Evolutionary conservation across 306 rosid genomes (phyloP).

Genomic region (Hippophae rhamnoides): DNA sequence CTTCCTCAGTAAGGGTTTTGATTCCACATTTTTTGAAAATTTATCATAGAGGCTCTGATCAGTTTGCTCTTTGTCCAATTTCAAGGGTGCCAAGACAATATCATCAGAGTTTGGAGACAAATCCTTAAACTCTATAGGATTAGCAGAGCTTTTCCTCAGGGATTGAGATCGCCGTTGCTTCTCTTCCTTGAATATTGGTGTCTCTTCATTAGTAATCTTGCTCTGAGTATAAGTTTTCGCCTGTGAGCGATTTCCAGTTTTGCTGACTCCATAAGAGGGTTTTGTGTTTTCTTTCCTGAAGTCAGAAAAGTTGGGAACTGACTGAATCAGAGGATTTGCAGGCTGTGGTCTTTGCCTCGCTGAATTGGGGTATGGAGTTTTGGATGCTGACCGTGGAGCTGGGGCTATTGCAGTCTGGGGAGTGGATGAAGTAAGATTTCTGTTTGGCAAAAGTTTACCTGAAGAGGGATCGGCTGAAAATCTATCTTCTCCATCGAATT

Average conservation of each 20-base stretch:
- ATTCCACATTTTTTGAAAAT: conserved; percentile 29
- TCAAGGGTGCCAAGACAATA: conserved; percentile 56
- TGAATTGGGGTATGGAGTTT: conserved; percentile 37
- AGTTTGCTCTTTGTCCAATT: conserved; percentile 55
- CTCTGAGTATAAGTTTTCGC: conserved; percentile 53
- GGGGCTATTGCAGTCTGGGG: conserved; percentile 46
- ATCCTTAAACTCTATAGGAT: conserved; percentile 54
- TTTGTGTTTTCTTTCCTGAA: conserved; percentile 92
- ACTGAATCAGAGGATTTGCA: conserved; percentile 70
- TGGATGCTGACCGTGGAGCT: conserved; percentile 42
- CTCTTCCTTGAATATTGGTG: conserved; percentile 55
- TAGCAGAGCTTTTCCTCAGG: conserved; percentile 53
- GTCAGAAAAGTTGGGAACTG: conserved; percentile 95
- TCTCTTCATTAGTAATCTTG: conserved; percentile 60
- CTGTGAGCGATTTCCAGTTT: conserved; percentile 57
- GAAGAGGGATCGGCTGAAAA: conserved; percentile 28
- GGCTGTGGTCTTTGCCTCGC: conserved; percentile 59
- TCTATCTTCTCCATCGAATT: conserved; percentile 33
- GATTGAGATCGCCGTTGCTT: conserved; percentile 52
- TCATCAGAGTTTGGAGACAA: conserved; percentile 46
- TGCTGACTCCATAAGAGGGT: conserved; percentile 65
- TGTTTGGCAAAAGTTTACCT: conserved; percentile 43
- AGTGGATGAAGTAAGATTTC: conserved; percentile 42
- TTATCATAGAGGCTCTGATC: conserved; percentile 41
- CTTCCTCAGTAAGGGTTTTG: conserved; percentile 57